Evolutionary conservation across 768 basidiomycete genomes (phyloP), one percentile per base, ranked within the genome.

Genomic region (Tulasnella sp.): DNA sequence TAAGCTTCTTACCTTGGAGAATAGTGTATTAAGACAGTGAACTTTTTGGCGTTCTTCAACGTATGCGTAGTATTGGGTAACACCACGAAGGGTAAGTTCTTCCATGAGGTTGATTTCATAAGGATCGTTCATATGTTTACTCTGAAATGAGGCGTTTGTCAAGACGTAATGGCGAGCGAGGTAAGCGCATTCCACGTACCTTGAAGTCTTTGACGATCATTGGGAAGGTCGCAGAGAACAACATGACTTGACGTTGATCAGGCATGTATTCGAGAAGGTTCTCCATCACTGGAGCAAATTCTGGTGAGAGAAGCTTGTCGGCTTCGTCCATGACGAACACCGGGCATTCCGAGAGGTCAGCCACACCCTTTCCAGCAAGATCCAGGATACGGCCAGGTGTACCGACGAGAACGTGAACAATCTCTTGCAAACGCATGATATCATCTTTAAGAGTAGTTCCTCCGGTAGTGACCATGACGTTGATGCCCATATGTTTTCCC

Each of bases 51-150:
- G 79, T 66, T 99, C 93, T 69, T 99, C 93, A 63, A 99, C 90
- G 67, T 89, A 99, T 60, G 95, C 93, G 65, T 98, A 99, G 66
- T 96, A 99, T 72, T 99, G 93, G 43, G 93, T 98, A 49, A 99
- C 93, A 72, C 93, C 93, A 57, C 88, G 88, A 40, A 99, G 74
- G 45, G 93, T 99, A 56, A 99, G 81, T 74, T 99, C 93, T 60
- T 99, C 93, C 93, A 99, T 99, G 66, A 99, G 81, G 69, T 99
- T 99, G 70, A 96, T 95, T 68, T 95, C 91, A 68, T 93, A 83
- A 4, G 95, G 91, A 55, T 80, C 77, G 56, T 75, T 78, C 92
- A 99, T 96, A 71, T 96, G 85, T 69, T 93, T 91, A 62, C 90
- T 88, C 90, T 92, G 16, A 45, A 4, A 47, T 34, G 47, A 10